Base-by-base conservation (phyloP, 179 eudicot species). In the Beta corolliflora region DNA sequence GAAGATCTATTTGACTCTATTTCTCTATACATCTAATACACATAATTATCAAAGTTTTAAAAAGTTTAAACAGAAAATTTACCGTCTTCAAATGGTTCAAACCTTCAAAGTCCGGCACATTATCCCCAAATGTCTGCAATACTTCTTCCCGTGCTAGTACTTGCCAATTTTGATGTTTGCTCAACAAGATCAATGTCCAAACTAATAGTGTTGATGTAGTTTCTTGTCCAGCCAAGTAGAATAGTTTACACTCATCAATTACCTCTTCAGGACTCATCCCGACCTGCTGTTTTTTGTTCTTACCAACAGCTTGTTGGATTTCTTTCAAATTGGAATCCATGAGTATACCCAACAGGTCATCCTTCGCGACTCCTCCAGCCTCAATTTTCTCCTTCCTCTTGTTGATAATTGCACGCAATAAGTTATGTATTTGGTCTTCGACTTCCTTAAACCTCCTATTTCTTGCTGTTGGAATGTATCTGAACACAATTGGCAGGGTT, bases 121-220 rank as follows among this genome's bases (percentile, higher is more conserved):
- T 73, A 36, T 85, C 67, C 44, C 85, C 81, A 56, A 82, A 85
- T 41, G 46, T 70, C 44, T 78, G 76, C 73, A 78, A 44, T 29
- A 85, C 75, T 75, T 85, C 87, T 1, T 11, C 29, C 36, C 85
- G 63, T 18, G 88, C 85, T 8, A 75, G 77, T 7, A 70, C 83
- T 73, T 85, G 85, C 88, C 85, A 85, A 36, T 63, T 60, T n/a
- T 80, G 76, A 67, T 85, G 79, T 68, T 76, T 64, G 60, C 85
- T 76, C 13, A 82, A 55, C 66, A 85, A 18, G 46, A 85, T 15
- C 23, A 85, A 21, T 4, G 83, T 79, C 85, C 83, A 82, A 41
- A 15, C 75, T 1, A 81, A 56, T 61, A 85, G 29, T 44, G 72
- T 9, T 0, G 83, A 79, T 14, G 85, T 85, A 5, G 87, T 79